Percentiles rank a stretch among this genome's conserved stretches.
phyloP scores from a whole-genome alignment of 2,329 filamentous ascomycete genomes.

The Colletotrichum camelliae region DNA sequence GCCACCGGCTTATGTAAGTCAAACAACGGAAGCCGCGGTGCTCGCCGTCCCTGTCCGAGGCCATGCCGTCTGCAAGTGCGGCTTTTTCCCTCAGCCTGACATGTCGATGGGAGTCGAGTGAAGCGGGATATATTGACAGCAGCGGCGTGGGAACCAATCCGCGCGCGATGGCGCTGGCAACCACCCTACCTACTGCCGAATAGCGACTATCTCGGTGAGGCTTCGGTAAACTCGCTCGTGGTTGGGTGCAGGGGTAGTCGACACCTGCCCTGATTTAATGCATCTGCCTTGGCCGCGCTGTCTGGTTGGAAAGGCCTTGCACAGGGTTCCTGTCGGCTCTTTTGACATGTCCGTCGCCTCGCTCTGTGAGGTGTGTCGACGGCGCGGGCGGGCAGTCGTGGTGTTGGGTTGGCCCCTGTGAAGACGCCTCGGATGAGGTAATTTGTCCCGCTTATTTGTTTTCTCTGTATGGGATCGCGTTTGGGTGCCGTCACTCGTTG shows the following conservation, averaged over 20 bases:
- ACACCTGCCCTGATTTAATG: neutral
- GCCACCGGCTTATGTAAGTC: slow-evolving; percentile 1
- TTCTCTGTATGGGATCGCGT: neutral
- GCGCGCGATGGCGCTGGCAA: neutral
- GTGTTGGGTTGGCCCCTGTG: neutral
- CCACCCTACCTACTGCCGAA: neutral
- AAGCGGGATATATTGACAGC: neutral
- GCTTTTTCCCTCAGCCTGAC: neutral
- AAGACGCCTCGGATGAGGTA: slow-evolving; percentile 11
- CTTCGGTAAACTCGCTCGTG: neutral
- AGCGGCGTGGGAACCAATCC: neutral
- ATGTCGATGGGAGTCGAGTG: neutral
- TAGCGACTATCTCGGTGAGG: neutral
- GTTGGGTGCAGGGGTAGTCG: neutral
- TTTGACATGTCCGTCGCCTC: slow-evolving; percentile 5
- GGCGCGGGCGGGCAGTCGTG: neutral
- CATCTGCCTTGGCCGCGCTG: neutral
- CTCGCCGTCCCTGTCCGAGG: neutral
- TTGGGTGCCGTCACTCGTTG: neutral
- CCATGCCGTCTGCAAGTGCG: neutral
- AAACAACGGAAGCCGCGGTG: slow-evolving; percentile 7
- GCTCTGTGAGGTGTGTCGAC: neutral
- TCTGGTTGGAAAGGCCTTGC: neutral
- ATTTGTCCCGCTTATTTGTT: neutral
- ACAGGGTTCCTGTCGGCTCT: neutral